Conservation (phyloP, 148 eudicot species). For the Limonium bicolor region DNA sequence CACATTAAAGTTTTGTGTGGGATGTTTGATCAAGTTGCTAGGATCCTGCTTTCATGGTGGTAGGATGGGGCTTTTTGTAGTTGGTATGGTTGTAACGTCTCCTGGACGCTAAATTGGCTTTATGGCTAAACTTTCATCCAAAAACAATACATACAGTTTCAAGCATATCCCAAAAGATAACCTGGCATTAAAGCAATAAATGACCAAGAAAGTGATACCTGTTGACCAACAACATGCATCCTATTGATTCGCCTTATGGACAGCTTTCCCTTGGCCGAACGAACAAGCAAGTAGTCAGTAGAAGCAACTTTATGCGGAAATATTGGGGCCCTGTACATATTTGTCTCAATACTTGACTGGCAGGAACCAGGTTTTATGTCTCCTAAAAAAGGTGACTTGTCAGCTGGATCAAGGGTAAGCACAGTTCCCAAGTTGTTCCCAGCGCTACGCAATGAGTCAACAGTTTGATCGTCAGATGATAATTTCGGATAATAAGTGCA, state of each 20-base stretch:
- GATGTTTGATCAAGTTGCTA: no score
- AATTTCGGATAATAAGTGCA: constrained; percentile 93
- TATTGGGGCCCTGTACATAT: constrained; percentile 88
- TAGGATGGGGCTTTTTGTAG: no score
- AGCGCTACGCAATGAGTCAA: constrained; percentile 41
- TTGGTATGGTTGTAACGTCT: no score
- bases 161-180: background rate
- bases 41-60: no score
- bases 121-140: no score
- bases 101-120: no score
- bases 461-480: constrained; percentile 69
- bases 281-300: constrained; percentile 84
- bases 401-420: constrained; percentile 83
- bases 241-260: constrained; percentile 88
- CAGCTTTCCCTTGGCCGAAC: constrained; percentile 90
- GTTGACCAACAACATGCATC: constrained; percentile 90
- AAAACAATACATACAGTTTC: no score
- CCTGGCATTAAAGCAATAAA: background rate
- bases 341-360: constrained; percentile 90
- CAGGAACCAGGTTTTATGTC: constrained; percentile 76
- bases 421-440: constrained; percentile 56
- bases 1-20: no score
- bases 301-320: constrained; percentile 81
- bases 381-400: constrained; percentile 95
- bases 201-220: constrained; percentile 27